phyloP scores from a whole-genome alignment of 1,284 basidiomycete species.

The Moesziomyces globuligerus region DNA sequence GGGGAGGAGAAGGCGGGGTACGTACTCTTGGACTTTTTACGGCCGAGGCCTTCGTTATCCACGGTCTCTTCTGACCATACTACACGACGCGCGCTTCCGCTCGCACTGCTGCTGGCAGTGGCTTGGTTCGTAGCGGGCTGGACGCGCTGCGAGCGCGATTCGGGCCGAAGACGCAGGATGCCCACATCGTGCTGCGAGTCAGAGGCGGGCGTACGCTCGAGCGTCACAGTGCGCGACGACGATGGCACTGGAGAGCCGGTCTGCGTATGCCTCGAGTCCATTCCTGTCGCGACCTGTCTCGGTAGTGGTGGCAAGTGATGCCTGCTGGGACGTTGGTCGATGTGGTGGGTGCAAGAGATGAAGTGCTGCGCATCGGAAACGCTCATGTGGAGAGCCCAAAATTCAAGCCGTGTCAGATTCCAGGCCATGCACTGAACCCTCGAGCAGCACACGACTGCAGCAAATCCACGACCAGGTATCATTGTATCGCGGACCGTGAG shows the following conservation, averaged over 20 bases:
- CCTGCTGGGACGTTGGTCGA: no score
- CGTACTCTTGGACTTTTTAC: constrained; percentile 64
- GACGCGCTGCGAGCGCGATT: not conserved
- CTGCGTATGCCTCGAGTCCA: not conserved
- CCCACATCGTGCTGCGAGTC: not conserved
- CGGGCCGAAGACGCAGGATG: constrained; percentile 22
- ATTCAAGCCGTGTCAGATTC: no score
- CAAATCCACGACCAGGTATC: no score
- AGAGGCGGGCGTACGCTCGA: not conserved
- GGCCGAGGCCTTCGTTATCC: constrained; percentile 61
- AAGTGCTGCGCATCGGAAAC: no score
- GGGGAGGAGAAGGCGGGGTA: not conserved
- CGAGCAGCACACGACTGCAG: no score
- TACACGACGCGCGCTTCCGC: constrained; percentile 29
- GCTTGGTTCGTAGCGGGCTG: not conserved
- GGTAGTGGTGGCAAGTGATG: no score
- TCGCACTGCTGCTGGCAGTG: not conserved
- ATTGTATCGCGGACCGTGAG: no score
- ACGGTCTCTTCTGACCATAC: constrained; percentile 62
- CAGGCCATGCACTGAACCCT: no score
- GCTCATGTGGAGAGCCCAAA: no score
- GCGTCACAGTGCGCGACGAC: constrained; percentile 15
- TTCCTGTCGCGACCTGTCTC: no score
- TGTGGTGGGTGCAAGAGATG: no score
- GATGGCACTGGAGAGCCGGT: not conserved